A percentile compares a stretch with the other conserved stretches of the same genome.
Conservation (phyloP, 1,139 yeast species). For the Torulaspora pretoriensis region DNA sequence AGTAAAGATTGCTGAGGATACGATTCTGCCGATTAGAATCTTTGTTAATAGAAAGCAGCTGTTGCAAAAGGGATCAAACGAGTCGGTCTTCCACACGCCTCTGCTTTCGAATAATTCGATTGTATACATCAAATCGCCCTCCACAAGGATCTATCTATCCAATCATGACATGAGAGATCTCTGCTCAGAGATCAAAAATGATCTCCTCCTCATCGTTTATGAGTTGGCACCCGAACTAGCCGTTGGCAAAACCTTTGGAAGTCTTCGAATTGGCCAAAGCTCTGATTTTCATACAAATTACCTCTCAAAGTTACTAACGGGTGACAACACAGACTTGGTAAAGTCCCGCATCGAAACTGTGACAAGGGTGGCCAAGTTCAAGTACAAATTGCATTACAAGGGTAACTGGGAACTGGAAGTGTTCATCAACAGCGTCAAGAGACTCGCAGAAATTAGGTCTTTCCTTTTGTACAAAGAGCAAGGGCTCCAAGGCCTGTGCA, state of each 20-base stretch:
- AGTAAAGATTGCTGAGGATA: conserved; percentile 22
- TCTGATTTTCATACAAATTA: conserved; percentile 25
- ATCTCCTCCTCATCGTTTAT: conserved; percentile 28
- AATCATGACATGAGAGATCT: conserved; percentile 29
- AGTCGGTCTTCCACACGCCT: conserved; percentile 33
- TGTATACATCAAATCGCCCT: conserved; percentile 32
- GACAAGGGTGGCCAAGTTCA: conserved; percentile 27
- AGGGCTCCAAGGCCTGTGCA: conserved; percentile 1
- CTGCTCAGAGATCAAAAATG: conserved; percentile 29
- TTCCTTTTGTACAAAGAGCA: conserved; percentile 21
- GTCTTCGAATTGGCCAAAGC: conserved; percentile 28
- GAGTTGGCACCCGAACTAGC: conserved; percentile 29
- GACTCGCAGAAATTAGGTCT: conserved; percentile 26
- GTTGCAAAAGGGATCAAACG: conserved; percentile 21
- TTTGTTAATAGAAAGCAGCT: conserved; percentile 33
- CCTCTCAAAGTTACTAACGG: conserved; percentile 15
- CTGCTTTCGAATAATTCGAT: conserved; percentile 35
- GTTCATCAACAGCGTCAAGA: conserved; percentile 26
- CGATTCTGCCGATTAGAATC: conserved; percentile 28
- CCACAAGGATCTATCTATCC: conserved; percentile 30
- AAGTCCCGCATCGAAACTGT: conserved; percentile 22
- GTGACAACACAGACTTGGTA: conserved; percentile 9
- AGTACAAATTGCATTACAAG: conserved; percentile 28
- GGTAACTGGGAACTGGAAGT: conserved; percentile 34
- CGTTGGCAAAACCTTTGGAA: conserved; percentile 22